phyloP scores from a whole-genome alignment of 2,329 filamentous ascomycete species.

The Corinectria fuckeliana region DNA sequence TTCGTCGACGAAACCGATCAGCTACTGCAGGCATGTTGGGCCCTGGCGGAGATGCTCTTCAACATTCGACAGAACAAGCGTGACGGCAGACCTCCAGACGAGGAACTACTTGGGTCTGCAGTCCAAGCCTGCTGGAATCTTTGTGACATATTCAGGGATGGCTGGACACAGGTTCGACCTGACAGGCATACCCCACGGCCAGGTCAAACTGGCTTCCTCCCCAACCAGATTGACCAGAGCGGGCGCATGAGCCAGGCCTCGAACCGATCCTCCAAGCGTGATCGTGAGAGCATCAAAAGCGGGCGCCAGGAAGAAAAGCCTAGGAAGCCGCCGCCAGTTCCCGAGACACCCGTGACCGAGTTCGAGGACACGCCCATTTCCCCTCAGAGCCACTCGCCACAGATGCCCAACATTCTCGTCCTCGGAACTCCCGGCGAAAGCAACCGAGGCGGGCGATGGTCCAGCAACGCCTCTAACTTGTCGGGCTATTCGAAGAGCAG shows the following conservation, averaged over 20 bases:
- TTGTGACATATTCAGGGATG: conserved; percentile 90
- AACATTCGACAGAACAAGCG: conserved; percentile 82
- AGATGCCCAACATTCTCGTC: conserved; percentile 86
- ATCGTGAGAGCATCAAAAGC: conserved; percentile 60
- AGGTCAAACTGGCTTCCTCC: conserved; percentile 78
- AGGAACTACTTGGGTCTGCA: conserved; percentile 84
- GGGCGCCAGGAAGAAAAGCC: conserved; percentile 54
- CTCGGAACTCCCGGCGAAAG: conserved; percentile 72
- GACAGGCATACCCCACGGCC: conserved; percentile 86
- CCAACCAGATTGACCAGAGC: conserved; percentile 57
- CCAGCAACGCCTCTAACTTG: conserved; percentile 78
- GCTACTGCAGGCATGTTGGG: conserved; percentile 86
- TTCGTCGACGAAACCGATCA: conserved; percentile 83
- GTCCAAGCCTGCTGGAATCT: conserved; percentile 95
- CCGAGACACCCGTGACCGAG: conserved; percentile 93
- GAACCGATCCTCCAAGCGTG: conserved; percentile 60
- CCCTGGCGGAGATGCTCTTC: conserved; percentile 90
- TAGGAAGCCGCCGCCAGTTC: conserved; percentile 59
- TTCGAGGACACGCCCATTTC: conserved; percentile 91
- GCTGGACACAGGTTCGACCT: conserved; percentile 87
- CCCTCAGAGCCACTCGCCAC: conserved; percentile 75
- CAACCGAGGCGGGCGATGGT: conserved; percentile 75
- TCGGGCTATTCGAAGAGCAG: conserved; percentile 80
- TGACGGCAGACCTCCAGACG: conserved; percentile 75
- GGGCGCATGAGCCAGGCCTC: conserved; percentile 58